Evolutionary conservation across 2,329 filamentous ascomycete species (phyloP), one percentile per base, ranked within the genome.

Genomic region (Parastagonospora nodorum): DNA sequence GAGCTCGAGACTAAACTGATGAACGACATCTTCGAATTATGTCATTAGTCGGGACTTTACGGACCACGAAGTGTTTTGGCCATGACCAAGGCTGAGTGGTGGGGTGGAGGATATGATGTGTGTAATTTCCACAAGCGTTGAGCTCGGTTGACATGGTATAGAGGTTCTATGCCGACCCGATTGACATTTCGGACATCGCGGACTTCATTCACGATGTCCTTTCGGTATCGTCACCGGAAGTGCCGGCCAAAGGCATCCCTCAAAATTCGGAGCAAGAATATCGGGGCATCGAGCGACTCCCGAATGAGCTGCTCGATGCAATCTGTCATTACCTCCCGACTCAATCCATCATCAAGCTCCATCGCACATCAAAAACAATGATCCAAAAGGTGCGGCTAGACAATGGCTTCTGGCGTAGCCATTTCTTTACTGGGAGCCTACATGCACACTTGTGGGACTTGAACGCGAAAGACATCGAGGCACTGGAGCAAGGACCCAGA

Each of bases 361-460:
- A 63, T 16, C 47, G 48, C n/a, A 54, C 57, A 8, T 66, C 63
- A 0, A 63, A 53, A 37, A 30, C 48, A 1, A 45, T 68, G n/a
- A 51, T 58, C 9, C 28, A 24, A 7, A 66, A 60, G 15, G 37
- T 64, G 6, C 56, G 50, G 9, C 47, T 69, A 12, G 51, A 67
- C 35, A 54, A 63, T n/a, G 45, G 48, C 2, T 70, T 67, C 41
- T 70, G 67, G 66, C 55, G 60, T 12, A 50, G 57, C 10, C 57
- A 50, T 5, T 49, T 69, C n/a, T 42, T 54, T 10, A 45, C 53
- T 8, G 62, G 64, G 19, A 60, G 43, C 16, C 43, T 63, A 9
- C 51, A 66, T 16, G 57, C 60, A 4, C 60, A 67, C 30, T 36
- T 68, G 8, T 68, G 67, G 63, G 64, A 68, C 41, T 40, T 69